Base-by-base conservation (phyloP, 768 basidiomycete genomes). In the Leccinellum rugosiceps region DNA sequence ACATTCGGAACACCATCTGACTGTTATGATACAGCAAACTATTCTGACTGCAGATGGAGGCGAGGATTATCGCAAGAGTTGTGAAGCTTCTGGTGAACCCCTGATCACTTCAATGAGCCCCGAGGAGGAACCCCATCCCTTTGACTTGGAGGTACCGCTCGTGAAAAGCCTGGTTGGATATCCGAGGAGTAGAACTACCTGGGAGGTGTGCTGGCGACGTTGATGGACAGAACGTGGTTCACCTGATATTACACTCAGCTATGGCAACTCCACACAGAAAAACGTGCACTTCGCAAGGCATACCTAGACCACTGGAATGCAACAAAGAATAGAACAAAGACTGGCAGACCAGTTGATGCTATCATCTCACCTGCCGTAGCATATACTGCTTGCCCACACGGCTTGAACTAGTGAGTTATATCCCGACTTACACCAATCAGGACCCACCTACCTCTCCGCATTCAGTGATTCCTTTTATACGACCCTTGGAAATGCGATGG, bases 321-420 rank as follows among this genome's bases (percentile, higher is more conserved):
- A 10, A 82, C 82, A 2, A 70, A 49, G n/a, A 56, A 35, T 3
- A 54, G 54, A 31, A 83, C 83, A 15, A 72, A 72, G 6, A 84
- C 80, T 0, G 79, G 78, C 10, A 68, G 82, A 31, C 80, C 82
- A 0, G 74, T 83, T 5, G 83, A 84, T 59, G 80, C 77, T 3
- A 76, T 84, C 64, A 78, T 84, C 53, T 74, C 72, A 9, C 78
- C 83, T 15, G 76, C 68, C 0, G 75, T 74, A 3, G 73, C 77
- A 6, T 78, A 75, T 61, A 64, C 76, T 3, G 76, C 81, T 1
- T 71, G 73, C 43, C 81, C 77, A 8, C 80, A 81, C 53, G 79
- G 78, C 3, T 66, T 72, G 47, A 74, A 77, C 56, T 70, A 62
- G 79, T 77, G 49, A 58, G 75, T 68, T 21, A 17, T 19, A n/a